Evolutionary conservation across 345 rosid species (phyloP), one percentile per base, ranked within the genome.

Genomic region (Salix arbutifolia): DNA sequence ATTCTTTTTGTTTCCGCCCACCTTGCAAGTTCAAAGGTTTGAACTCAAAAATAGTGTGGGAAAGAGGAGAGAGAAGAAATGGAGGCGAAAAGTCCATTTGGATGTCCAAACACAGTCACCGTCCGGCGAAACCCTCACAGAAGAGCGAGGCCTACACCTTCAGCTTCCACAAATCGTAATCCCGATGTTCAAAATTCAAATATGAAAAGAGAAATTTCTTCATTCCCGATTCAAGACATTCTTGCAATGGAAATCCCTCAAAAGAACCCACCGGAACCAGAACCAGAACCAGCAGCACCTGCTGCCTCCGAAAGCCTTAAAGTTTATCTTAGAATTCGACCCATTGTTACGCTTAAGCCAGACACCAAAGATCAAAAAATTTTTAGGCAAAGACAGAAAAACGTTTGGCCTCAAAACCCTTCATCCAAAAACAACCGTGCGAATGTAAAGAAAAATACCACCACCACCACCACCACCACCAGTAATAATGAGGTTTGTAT

Each of bases 41-140:
- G 50, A 44, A 44, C 50, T 44, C 50, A 4, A 13, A 11, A 44
- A 44, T 14, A 11, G 50, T 10, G 50, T 12, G 50, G 60, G 14
- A 58, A 16, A 68, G 21, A 69, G 67, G 7, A 77, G 37, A 44
- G 40, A 75, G 68, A 69, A 71, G 35, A 64, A 62, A 79, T 84
- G 86, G 89, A 84, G 61, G 35, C 35, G 60, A 78, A 62, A 9
- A 86, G 85, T 62, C 84, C 90, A 21, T 82, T 78, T 48, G 71
- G 82, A 6, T 87, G 93, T 73, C 89, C 92, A 6, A 74, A 70
- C 50, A 85, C 92, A 8, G 85, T 84, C 19, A 89, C 94, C 16
- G 85, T 86, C 35, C 90, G 97, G 37, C 85, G 98, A 8, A 94
- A 94, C 73, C 97, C 98, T 80, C 87, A 73, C 46, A 87, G 98